phyloP scores from a whole-genome alignment of 495 filamentous ascomycete genomes.

The Terfezia boudieri region DNA sequence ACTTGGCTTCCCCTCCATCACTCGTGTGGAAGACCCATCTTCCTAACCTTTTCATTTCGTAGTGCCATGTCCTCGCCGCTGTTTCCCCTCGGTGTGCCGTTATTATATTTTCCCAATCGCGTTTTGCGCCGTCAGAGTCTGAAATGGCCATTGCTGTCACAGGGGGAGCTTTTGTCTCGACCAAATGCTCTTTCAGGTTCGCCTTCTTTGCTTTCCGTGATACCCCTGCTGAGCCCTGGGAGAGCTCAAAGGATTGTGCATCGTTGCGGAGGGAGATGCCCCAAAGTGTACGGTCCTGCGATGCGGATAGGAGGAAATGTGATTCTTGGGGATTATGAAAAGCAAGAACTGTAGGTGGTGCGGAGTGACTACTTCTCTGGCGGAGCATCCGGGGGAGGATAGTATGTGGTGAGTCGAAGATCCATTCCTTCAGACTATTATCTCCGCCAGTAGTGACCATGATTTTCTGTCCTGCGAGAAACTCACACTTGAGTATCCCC shows the following conservation, averaged over 20 bases:
- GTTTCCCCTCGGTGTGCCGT: constrained; percentile 80
- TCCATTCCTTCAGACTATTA: constrained; percentile 53
- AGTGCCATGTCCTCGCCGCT: constrained; percentile 69
- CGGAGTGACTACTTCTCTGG: constrained; percentile 65
- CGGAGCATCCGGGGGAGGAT: constrained; percentile 68
- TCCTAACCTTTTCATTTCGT: constrained; percentile 87
- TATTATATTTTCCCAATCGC: constrained; percentile 90
- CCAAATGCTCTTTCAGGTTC: constrained; percentile 40
- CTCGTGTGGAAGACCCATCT: constrained; percentile 79
- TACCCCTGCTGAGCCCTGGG: constrained; percentile 51
- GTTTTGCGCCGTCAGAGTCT: constrained; percentile 59
- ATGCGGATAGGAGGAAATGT: constrained; percentile 87
- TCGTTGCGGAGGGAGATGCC: constrained; percentile 86
- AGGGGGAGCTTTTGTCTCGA: constrained; percentile 67
- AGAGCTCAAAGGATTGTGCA: constrained; percentile 80
- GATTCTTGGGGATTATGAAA: constrained; percentile 61
- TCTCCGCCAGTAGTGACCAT: constrained; percentile 76
- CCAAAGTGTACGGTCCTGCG: constrained; percentile 75
- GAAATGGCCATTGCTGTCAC: constrained; percentile 76
- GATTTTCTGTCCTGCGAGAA: constrained; percentile 74
- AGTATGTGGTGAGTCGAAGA: constrained; percentile 22
- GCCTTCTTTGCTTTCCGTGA: constrained; percentile 65
- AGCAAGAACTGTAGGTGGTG: constrained; percentile 49
- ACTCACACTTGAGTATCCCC: constrained; percentile 60
- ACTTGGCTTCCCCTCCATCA: constrained; percentile 65